A percentile compares a stretch with the other conserved stretches of the same genome.
Conservation (phyloP, 495 filamentous ascomycete species). For the Penicillium ochrochloron region DNA sequence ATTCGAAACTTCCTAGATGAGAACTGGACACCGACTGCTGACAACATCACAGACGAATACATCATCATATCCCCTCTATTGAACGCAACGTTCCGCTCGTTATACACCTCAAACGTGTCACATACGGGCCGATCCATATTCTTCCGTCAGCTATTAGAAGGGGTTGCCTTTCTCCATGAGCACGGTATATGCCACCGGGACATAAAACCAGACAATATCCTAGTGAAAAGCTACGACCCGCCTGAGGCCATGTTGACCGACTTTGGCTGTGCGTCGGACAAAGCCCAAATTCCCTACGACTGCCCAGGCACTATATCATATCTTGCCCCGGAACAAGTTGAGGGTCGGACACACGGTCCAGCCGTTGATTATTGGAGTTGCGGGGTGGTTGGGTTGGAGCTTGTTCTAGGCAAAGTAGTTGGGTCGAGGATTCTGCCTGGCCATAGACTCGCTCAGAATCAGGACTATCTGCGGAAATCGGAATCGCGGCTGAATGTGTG, state of each 20-base stretch:
- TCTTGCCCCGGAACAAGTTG: not conserved
- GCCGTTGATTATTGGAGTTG: slow-evolving; percentile 3
- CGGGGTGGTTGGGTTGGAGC: not conserved
- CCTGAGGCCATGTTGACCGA: slow-evolving; percentile 1
- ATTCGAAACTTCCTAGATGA: not conserved
- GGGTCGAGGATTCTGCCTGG: not conserved
- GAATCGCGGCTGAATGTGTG: not conserved
- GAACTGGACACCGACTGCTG: not conserved
- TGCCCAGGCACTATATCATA: not conserved
- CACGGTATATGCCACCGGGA: slow-evolving; percentile 2
- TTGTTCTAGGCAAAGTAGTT: not conserved
- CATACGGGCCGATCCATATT: not conserved
- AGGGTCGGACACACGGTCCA: not conserved
- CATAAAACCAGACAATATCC: not conserved
- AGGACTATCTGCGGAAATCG: not conserved
- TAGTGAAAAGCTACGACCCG: not conserved
- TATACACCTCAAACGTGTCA: slow-evolving; percentile 2
- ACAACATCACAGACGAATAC: not conserved
- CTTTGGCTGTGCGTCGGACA: not conserved
- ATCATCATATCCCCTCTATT: not conserved
- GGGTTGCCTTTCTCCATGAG: not conserved
- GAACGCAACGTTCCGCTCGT: not conserved
- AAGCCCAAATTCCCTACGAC: not conserved
- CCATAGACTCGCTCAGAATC: not conserved
- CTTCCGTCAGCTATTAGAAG: not conserved